phyloP scores from a whole-genome alignment of 805 yeast genomes.

The Yarrowia sp. region DNA sequence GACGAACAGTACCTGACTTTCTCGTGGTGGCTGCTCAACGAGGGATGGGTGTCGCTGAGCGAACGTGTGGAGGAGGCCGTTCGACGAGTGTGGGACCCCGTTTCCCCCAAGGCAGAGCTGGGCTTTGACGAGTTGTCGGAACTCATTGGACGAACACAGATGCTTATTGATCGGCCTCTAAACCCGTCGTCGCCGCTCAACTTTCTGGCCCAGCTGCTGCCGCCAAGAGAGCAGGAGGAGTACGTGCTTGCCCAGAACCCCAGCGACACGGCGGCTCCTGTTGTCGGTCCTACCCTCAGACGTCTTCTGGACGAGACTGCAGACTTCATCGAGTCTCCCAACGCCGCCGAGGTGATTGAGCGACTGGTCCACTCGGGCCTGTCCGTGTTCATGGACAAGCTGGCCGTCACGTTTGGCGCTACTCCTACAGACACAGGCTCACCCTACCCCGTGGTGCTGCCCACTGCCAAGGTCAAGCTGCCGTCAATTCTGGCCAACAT shows the following conservation, averaged over 20 bases:
- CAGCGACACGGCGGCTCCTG: conserved; percentile 42
- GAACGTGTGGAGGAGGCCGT: conserved; percentile 64
- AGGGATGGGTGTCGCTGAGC: conserved; percentile 74
- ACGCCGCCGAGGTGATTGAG: conserved; percentile 51
- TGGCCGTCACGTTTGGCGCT: conserved; percentile 44
- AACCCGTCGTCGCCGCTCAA: conserved; percentile 41
- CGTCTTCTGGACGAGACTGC: conserved; percentile 55
- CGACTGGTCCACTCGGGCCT: conserved; percentile 56
- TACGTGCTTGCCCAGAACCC: conserved; percentile 62
- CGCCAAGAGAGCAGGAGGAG: conserved; percentile 61
- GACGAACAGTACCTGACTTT: conserved; percentile 67
- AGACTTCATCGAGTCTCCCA: conserved; percentile 54
- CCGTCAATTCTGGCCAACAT: conserved; percentile 76
- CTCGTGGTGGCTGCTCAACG: conserved; percentile 92
- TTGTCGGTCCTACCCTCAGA: conserved; percentile 46
- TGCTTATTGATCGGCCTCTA: conserved; percentile 49
- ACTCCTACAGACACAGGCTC: conserved; percentile 3
- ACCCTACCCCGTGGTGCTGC: conserved; percentile 38
- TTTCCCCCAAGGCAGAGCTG: conserved; percentile 77
- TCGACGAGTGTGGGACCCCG: conserved; percentile 61
- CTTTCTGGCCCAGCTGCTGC: conserved; percentile 53
- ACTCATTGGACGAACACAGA: conserved; percentile 49
- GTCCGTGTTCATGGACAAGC: conserved; percentile 55
- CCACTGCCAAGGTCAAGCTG: conserved; percentile 56
- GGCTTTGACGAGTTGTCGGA: conserved; percentile 64